Evolutionary conservation across 2,329 filamentous ascomycete genomes (phyloP).

Genomic region (Trichoderma sp.): DNA sequence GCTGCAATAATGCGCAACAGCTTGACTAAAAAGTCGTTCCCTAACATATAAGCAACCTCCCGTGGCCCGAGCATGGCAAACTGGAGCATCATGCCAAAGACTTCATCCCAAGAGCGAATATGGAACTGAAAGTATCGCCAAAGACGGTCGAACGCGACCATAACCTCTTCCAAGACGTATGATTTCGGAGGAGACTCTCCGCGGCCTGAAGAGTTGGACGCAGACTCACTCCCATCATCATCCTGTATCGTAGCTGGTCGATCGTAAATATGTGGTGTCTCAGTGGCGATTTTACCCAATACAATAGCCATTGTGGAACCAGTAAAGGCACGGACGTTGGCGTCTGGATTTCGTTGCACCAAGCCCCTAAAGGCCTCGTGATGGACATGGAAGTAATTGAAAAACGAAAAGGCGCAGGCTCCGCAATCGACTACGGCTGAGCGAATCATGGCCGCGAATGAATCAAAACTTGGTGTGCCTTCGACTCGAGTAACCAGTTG

Average conservation of each 20-base stretch:
- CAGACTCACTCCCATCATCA: background rate
- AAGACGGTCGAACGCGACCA: conserved; percentile 53
- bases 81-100: conserved; percentile 67
- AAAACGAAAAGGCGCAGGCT: conserved; percentile 56
- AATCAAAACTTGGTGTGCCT: conserved; percentile 61
- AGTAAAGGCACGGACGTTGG: conserved; percentile 52
- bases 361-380: conserved; percentile 62
- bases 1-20: conserved; percentile 60
- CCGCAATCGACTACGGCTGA: conserved; percentile 48
- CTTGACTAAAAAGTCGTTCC: conserved; percentile 58
- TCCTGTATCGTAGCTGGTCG: background rate
- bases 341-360: conserved; percentile 60
- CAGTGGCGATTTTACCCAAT: conserved; percentile 51
- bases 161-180: conserved; percentile 37
- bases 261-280: conserved; percentile 49
- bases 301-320: conserved; percentile 52
- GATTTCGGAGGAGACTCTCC: conserved; percentile 13
- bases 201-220: background rate
- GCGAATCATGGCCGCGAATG: conserved; percentile 50
- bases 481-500: conserved; percentile 72
- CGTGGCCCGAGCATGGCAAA: conserved; percentile 61
- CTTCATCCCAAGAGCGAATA: conserved; percentile 71
- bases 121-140: conserved; percentile 63
- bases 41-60: conserved; percentile 59
- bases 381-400: conserved; percentile 59